These are phyloP conservation scores for Heliamphora exappendiculata DNA, from an alignment of 148 eudicot genomes.

Conservation along the genomic window DNA sequence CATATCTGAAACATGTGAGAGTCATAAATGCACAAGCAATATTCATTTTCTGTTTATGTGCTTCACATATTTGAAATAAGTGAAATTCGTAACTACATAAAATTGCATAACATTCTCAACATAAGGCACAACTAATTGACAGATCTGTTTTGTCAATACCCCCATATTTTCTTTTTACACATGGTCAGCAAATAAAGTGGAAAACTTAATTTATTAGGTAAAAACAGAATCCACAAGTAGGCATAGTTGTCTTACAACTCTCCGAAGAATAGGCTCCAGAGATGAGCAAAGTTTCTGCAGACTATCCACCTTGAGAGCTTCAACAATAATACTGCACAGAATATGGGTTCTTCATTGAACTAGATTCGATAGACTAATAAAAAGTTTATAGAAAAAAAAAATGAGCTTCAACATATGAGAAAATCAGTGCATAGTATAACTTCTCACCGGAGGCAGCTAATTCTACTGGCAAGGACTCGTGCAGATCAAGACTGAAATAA, in stretches of 20 bases:
- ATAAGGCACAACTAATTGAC: neutral
- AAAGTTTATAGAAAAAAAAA: neutral
- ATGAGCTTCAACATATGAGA: neutral
- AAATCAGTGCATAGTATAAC: neutral
- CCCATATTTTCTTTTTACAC: neutral
- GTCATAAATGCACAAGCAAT: neutral
- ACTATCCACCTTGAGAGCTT: constrained; percentile 96
- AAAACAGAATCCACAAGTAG: constrained; percentile 25
- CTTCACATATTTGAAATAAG: neutral
- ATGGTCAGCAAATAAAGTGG: neutral
- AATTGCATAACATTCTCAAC: neutral
- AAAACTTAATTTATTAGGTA: neutral
- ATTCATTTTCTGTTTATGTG: neutral
- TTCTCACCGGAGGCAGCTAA: neutral
- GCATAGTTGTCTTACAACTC: constrained; percentile 75
- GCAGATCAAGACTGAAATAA: neutral
- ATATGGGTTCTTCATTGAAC: constrained; percentile 5
- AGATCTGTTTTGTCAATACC: neutral
- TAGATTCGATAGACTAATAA: neutral
- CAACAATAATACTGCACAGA: constrained; percentile 81
- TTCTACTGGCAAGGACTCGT: neutral
- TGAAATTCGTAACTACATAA: neutral
- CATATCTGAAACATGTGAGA: neutral
- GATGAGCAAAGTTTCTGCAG: constrained; percentile 96
- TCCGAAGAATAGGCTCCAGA: constrained; percentile 91